Evolutionary conservation across 2,329 filamentous ascomycete species (phyloP), one percentile per base, ranked within the genome.

Genomic region (Nemania diffusa): DNA sequence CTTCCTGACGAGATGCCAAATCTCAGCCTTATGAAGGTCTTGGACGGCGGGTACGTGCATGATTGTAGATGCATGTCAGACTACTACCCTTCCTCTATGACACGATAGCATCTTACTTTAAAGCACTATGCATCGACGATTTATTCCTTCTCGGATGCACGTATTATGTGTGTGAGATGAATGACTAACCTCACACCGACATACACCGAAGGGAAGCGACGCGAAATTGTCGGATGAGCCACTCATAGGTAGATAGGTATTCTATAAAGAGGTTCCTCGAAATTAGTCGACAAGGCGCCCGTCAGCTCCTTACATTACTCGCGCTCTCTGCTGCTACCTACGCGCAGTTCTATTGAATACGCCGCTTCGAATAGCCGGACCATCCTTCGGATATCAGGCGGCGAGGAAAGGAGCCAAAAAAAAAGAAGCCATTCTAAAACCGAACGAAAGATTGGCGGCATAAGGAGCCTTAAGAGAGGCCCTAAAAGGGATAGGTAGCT

Each of bases 21-120:
- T 20, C 27, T 69, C 66, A 69, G 66, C 67, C 67, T 69, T 69
- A 69, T 61, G 63, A 27, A 53, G n/a, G 55, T 60, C 62, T 65
- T 66, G 58, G 62, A 56, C 48, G 40, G 52, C 62, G 67, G 67
- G 64, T 62, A 63, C 59, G 34, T 69, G 67, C 67, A 69, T 69
- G 27, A 60, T 40, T 57, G 42, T 26, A 29, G 56, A 66, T 57
- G 67, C 67, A 69, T 66, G 67, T 69, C 63, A 69, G 67, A 69
- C 53, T 66, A 50, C 64, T 52, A 62, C 48, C 63, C 52, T 57
- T 61, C 63, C 52, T 61, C 52, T 44, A 15, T 44, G 46, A 62
- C 52, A 34, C 32, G 27, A 46, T 13, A 56, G 56, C 26, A 50
- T 46, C 63, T 55, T 40, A 29, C 29, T 9, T 13, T 15, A 40